phyloP scores from a whole-genome alignment of 2,329 filamentous ascomycete genomes.

The Botrytis aclada region DNA sequence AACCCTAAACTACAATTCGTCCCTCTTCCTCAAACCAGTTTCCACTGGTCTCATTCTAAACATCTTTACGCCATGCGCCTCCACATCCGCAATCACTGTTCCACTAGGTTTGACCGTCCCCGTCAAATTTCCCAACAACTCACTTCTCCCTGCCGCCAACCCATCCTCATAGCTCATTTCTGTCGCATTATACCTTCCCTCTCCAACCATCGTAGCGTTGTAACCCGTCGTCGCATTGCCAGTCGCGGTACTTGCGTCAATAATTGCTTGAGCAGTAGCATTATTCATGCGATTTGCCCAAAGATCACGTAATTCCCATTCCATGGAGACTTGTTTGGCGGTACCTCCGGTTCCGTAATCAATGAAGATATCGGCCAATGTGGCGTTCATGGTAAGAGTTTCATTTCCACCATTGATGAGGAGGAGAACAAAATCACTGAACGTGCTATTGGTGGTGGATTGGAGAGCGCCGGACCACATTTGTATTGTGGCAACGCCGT shows the following conservation, averaged over 20 bases:
- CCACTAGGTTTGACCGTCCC: conserved; percentile 43
- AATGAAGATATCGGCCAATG: conserved; percentile 52
- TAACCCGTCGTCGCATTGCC: conserved; percentile 36
- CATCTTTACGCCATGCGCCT: conserved; percentile 49
- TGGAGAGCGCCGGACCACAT: conserved; percentile 48
- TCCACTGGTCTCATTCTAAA: conserved; percentile 41
- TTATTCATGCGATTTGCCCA: conserved; percentile 55
- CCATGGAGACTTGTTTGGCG: conserved; percentile 42
- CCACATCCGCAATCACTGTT: conserved; percentile 44
- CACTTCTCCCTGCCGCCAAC: conserved; percentile 42
- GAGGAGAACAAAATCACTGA: conserved; percentile 47
- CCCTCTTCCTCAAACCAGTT: conserved; percentile 38
- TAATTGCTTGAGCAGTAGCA: conserved; percentile 43
- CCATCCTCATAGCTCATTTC: conserved; percentile 48
- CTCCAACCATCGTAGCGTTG: conserved; percentile 35
- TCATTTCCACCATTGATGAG: conserved; percentile 48
- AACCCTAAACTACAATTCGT: conserved; percentile 42
- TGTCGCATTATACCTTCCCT: conserved; percentile 48
- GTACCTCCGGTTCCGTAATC: conserved; percentile 45
- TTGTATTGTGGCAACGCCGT: conserved; percentile 46
- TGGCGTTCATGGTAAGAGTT: conserved; percentile 46
- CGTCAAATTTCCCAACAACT: conserved; percentile 48
- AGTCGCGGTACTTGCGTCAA: conserved; percentile 41
- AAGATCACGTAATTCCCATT: conserved; percentile 53
- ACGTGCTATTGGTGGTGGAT: conserved; percentile 41